Evolutionary conservation across 441 rosid genomes (phyloP), one percentile per base, ranked within the genome.

Genomic region (Croton laevigatus): DNA sequence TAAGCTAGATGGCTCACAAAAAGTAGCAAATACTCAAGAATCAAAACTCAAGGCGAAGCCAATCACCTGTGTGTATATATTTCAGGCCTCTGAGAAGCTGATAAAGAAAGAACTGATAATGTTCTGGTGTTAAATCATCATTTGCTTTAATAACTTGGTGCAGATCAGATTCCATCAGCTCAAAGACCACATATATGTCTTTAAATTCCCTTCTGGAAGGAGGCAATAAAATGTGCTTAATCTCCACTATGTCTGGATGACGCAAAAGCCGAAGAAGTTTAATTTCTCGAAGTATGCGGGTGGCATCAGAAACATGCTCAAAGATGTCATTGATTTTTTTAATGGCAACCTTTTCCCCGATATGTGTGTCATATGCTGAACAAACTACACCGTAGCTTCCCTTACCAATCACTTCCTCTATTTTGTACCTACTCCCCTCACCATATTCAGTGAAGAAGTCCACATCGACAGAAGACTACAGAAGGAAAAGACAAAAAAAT

Each of bases 321-420:
- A 94, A 94, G 65, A 94, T 94, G 72, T 94, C 97, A 62, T 91
- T 90, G 78, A 94, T 94, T 77, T 94, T 94, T 85, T 94, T 94
- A 65, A 94, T 94, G 0, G 98, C 98, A 49, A 94, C 98, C 78
- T 94, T 94, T 75, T 91, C 98, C 63, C 96, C 95, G 1, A 84
- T 72, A 77, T 87, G 97, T 0, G 97, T 88, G 65, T 94, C 98
- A 66, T 83, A 88, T 14, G 98, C 97, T 8, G 97, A 94, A 84
- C 97, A 94, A 42, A 94, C 97, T 59, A 94, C 98, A 59, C 98
- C 98, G 65, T 91, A 91, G 85, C 97, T 94, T 80, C 98, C 98
- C 85, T 94, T 91, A 53, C 98, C 97, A 69, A 94, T 94, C 2
- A 91, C 97, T 85, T 94, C 98, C 81, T 94, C 98, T 76, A 94